These are phyloP conservation scores for Raffaelea arxii DNA, from an alignment of 2,329 filamentous ascomycete species.

Conservation along the genomic window DNA sequence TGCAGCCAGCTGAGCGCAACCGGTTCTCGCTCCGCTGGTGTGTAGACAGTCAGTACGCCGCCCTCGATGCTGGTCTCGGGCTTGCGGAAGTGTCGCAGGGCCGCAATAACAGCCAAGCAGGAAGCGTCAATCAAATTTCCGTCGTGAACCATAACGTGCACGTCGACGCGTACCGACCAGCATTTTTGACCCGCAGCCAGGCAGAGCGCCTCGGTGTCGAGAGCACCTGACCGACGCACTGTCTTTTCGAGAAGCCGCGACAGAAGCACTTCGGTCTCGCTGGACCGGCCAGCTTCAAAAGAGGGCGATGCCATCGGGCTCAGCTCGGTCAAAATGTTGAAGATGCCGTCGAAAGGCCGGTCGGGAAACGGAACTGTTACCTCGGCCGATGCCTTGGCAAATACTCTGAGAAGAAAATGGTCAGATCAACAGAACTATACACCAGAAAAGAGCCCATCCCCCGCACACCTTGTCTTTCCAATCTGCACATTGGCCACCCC, in stretches of 20 bases:
- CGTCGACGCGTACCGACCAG: slow-evolving; percentile 83
- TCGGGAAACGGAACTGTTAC: slow-evolving; percentile 78
- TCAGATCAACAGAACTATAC: neutral
- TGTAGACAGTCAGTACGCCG: slow-evolving; percentile 76
- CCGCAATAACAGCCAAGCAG: slow-evolving; percentile 80
- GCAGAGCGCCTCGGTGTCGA: slow-evolving; percentile 93
- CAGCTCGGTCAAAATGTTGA: slow-evolving; percentile 84
- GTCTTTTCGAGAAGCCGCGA: slow-evolving; percentile 89
- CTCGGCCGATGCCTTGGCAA: slow-evolving; percentile 79
- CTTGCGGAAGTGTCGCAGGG: slow-evolving; percentile 81
- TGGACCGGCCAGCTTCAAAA: slow-evolving; percentile 77
- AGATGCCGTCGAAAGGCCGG: slow-evolving; percentile 89
- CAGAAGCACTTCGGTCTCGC: slow-evolving; percentile 75
- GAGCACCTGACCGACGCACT: slow-evolving; percentile 78
- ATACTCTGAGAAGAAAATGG: slow-evolving; percentile 44
- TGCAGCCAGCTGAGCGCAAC: slow-evolving; percentile 86
- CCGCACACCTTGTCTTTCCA: slow-evolving; percentile 72
- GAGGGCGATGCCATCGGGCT: slow-evolving; percentile 85
- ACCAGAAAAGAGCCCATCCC: neutral
- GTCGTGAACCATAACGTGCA: slow-evolving; percentile 86
- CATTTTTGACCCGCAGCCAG: slow-evolving; percentile 84
- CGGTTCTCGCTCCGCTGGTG: slow-evolving; percentile 75
- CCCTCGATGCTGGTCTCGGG: slow-evolving; percentile 83
- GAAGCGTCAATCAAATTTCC: slow-evolving; percentile 81
- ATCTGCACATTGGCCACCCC: slow-evolving; percentile 79